Base-by-base conservation (phyloP, 805 yeast species). In the Nematodospora valgi region DNA sequence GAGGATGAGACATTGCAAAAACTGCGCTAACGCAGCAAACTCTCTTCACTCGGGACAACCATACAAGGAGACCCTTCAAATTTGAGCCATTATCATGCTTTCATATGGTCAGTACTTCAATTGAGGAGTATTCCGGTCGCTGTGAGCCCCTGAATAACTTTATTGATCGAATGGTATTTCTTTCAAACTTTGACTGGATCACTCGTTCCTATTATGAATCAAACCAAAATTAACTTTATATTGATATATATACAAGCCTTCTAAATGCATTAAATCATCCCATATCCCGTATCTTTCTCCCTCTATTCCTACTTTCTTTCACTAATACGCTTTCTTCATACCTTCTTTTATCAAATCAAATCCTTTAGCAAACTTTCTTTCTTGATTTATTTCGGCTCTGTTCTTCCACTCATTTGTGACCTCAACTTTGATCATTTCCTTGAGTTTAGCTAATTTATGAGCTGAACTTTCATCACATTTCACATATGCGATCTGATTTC, bases 341-440 rank as follows among this genome's bases (percentile, higher is more conserved):
- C 38, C 38, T 8, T 30, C 12, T 21, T 30, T 34, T 3, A 34
- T 11, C 20, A 17, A 54, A 27, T 22, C 47, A 37, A 76, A 85
- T 0, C 93, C 94, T 23, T 12, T 18, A 30, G 74, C 72, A 9
- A 76, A 68, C 53, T 73, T 82, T 61, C 89, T 74, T 27, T 64
- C 64, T 7, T 48, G 52, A 36, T 80, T 68, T 56, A 79, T 67
- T 51, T 84, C 72, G 12, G 60, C 57, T 35, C 69, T 72, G 1
- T 78, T 59, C 47, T 78, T 59, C 13, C 64, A 63, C 19, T 67
- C 61, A 28, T 78, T 80, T 8, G 82, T 78, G 23, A 87, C 64
- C 47, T 87, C 91, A 19, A 91, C 93, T 31, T 75, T 76, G 6
- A 91, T 89, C 38, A 91, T 68, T 58, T 91, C 97, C 59, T 91